Evolutionary conservation across 176 grass and related monocot genomes (phyloP), one percentile per base, ranked within the genome.

Genomic region (Oryza rufipogon): DNA sequence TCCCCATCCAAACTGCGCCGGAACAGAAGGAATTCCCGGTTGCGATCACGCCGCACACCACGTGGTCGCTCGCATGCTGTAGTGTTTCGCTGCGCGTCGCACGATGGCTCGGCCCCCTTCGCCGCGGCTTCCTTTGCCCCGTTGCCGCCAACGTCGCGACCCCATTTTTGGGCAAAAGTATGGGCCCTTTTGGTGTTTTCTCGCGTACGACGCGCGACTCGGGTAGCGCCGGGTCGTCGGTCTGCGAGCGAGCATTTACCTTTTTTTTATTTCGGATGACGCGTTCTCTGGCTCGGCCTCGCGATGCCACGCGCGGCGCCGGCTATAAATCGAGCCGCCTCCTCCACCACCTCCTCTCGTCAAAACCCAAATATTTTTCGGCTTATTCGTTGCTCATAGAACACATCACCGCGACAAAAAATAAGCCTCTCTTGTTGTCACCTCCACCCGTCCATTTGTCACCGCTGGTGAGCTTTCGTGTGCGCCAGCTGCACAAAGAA

Each of bases 261-360:
- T 41, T 8, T 41, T 7, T 39, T 2, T 8, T 41, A 1, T 41
- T 41, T 41, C 39, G 8, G 2, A 3, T 5, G 56, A 22, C 67
- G 33, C 2, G 47, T 4, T 15, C 25, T 49, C 12, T 14, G 47
- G 47, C 13, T 12, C 14, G 38, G 14, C 9, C 38, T 6, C 32
- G 33, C 38, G 65, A 7, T 54, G 33, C 41, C 77, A 64, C 25
- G 4, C 41, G 6, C 36, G 3, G 7, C 11, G 70, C 0, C 19
- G 3, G 0, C 84, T 89, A 89, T 89, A 88, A 84, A 80, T 3
- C 1, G 7, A 4, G 6, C 3, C 47, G 36, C 56, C 7, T 32
- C 30, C 28, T 4, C 5, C 7, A 2, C 54, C 54, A 9, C 2
- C 17, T 1, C 70, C 25, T 48, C 13, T 28, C 16, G 58, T 67